Evolutionary conservation across 106 monocot species (phyloP).

Genomic region (Posidonia australis): DNA sequence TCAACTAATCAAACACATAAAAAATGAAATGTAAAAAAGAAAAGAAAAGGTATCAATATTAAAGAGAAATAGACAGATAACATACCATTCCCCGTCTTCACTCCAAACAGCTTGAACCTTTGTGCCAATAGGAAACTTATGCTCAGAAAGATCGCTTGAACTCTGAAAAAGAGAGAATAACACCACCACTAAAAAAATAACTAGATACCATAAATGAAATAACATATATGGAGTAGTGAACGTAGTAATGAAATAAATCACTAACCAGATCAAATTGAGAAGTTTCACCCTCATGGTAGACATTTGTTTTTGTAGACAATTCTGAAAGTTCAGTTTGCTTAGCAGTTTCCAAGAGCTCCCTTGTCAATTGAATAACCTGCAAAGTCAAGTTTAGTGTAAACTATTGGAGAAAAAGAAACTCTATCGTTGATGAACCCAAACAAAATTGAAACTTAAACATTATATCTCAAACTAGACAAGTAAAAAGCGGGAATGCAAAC

Average conservation of each 20-base stretch:
- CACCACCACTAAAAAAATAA: not conserved
- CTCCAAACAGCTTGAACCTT: conserved; percentile 98
- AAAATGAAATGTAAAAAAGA: conserved; percentile 30
- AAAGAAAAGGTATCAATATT: not conserved
- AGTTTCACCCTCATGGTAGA: conserved; percentile 1
- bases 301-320: conserved; percentile 11
- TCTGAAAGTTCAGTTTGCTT: conserved; percentile 14
- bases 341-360: conserved; percentile 21
- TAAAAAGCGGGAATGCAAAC: too few species aligned
- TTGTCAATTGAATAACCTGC: conserved; percentile 24
- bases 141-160: conserved; percentile 9
- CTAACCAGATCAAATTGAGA: conserved; percentile 20
- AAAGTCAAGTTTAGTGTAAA: not conserved
- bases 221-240: not conserved
- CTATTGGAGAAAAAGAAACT: not conserved
- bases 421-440: too few species aligned
- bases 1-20: conserved; percentile 34
- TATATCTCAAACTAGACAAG: too few species aligned
- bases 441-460: too few species aligned
- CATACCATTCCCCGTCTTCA: conserved; percentile 97
- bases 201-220: not conserved
- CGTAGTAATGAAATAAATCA: not conserved
- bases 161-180: not conserved
- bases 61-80: not conserved
- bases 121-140: conserved; percentile 64